phyloP scores from a whole-genome alignment of 2,329 filamentous ascomycete species.

The Talaromyces sp. region DNA sequence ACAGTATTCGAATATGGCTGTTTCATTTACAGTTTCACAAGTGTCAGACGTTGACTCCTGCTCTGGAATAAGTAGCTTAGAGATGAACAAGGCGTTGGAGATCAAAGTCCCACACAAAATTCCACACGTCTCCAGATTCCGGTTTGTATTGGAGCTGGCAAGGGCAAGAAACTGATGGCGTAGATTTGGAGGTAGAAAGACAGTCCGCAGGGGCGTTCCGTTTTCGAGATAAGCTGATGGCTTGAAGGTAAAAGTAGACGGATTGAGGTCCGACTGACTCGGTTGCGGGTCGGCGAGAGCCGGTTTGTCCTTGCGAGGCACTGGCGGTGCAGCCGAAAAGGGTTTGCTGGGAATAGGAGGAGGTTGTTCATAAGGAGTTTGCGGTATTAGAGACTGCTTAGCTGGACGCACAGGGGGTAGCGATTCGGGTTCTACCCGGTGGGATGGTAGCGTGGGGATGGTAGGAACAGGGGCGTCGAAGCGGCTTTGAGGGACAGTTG shows the following conservation, averaged over 20 bases:
- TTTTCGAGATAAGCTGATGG: slow-evolving; percentile 87
- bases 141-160: slow-evolving; percentile 69
- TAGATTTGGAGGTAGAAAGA: slow-evolving; percentile 77
- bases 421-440: slow-evolving; percentile 14
- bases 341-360: slow-evolving; percentile 25
- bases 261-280: slow-evolving; percentile 26
- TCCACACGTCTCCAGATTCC: slow-evolving; percentile 89
- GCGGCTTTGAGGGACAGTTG: slow-evolving; percentile 34
- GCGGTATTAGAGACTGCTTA: slow-evolving; percentile 22
- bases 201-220: slow-evolving; percentile 75
- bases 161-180: slow-evolving; percentile 69
- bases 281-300: slow-evolving; percentile 14
- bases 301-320: slow-evolving; percentile 22
- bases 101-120: slow-evolving; percentile 87
- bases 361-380: slow-evolving; percentile 16
- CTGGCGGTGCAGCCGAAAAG: slow-evolving; percentile 15
- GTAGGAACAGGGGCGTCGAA: slow-evolving; percentile 20
- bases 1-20: slow-evolving; percentile 81
- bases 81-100: slow-evolving; percentile 90
- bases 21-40: slow-evolving; percentile 88
- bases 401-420: slow-evolving; percentile 36
- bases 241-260: slow-evolving; percentile 67
- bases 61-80: slow-evolving; percentile 80
- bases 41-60: slow-evolving; percentile 88
- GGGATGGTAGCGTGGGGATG: slow-evolving; percentile 14